Evolutionary conservation across 805 yeast species (phyloP).

Genomic region (Starmerella lactis-condensi): DNA sequence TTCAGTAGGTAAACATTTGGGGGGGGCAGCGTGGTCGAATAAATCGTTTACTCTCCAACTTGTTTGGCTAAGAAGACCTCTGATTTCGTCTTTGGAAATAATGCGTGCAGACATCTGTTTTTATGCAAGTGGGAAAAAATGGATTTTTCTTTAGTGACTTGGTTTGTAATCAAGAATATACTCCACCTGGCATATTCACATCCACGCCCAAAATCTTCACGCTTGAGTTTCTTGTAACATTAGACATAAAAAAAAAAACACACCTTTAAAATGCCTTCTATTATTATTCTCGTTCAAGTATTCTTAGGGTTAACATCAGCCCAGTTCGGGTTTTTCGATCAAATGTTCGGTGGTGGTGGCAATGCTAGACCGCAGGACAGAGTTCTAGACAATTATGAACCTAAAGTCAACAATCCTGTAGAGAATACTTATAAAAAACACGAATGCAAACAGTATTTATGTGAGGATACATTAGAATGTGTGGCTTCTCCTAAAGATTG

Average conservation of each 20-base stretch:
- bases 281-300: too few relatives aligned
- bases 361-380: conserved; percentile 26
- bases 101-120: too few relatives aligned
- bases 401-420: conserved; percentile 7
- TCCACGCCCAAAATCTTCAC: not conserved
- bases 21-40: conserved; percentile 13
- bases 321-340: conserved; percentile 28
- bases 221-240: not conserved
- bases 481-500: conserved; percentile 53
- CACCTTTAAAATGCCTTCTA: too few relatives aligned
- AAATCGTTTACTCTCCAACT: conserved; percentile 20
- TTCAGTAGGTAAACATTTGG: conserved; percentile 11
- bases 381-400: conserved; percentile 17
- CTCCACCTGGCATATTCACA: not conserved
- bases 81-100: conserved; percentile 6
- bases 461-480: conserved; percentile 70
- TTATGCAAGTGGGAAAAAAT: too few relatives aligned
- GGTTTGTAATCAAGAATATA: not conserved
- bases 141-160: not conserved
- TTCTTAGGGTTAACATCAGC: too few relatives aligned
- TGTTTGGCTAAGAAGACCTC: conserved; percentile 13
- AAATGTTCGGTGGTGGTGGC: conserved; percentile 17
- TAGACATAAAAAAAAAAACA: not conserved
- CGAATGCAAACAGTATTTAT: conserved; percentile 48
- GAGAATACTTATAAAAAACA: conserved; percentile 17